Percentiles rank a stretch among this genome's conserved stretches.
Evolutionary conservation across 2,329 filamentous ascomycete genomes (phyloP).

Genomic region (Fusarium continuum): DNA sequence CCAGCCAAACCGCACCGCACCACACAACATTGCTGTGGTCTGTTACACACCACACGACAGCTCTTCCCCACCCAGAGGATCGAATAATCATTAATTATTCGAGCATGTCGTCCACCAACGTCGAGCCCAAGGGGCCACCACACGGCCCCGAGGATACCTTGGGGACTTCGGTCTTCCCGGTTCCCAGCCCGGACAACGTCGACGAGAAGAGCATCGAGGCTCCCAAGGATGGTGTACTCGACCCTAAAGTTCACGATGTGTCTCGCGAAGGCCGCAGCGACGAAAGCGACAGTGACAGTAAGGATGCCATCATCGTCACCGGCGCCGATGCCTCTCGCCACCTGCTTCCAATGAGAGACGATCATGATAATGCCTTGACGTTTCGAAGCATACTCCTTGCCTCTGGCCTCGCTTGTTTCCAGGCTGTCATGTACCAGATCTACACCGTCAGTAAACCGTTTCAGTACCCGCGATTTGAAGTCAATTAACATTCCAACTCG

Average conservation of each 20-base stretch:
- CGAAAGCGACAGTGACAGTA: conserved; percentile 49
- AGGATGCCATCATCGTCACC: conserved; percentile 59
- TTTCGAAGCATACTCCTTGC: conserved; percentile 63
- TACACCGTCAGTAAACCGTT: conserved; percentile 54
- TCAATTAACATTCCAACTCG: background rate
- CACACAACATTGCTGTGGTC: background rate
- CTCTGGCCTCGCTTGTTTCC: conserved; percentile 59
- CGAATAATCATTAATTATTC: background rate
- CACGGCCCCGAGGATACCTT: conserved; percentile 1
- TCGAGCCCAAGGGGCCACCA: conserved; percentile 17
- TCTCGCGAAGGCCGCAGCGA: conserved; percentile 13
- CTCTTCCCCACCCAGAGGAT: background rate
- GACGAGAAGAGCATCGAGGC: conserved; percentile 26
- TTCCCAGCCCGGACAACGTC: conserved; percentile 3
- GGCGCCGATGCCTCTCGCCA: conserved; percentile 60
- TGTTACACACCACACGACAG: conserved; percentile 8
- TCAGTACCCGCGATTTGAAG: background rate
- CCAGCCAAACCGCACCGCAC: background rate
- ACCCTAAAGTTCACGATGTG: background rate
- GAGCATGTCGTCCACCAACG: conserved; percentile 5
- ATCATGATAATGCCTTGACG: conserved; percentile 60
- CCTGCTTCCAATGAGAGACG: conserved; percentile 62
- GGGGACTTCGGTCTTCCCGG: conserved; percentile 32
- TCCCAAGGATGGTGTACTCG: background rate
- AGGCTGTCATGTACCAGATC: conserved; percentile 65